phyloP scores from a whole-genome alignment of 2,329 filamentous ascomycete species.

The Phaeophleospora eucalypticola region DNA sequence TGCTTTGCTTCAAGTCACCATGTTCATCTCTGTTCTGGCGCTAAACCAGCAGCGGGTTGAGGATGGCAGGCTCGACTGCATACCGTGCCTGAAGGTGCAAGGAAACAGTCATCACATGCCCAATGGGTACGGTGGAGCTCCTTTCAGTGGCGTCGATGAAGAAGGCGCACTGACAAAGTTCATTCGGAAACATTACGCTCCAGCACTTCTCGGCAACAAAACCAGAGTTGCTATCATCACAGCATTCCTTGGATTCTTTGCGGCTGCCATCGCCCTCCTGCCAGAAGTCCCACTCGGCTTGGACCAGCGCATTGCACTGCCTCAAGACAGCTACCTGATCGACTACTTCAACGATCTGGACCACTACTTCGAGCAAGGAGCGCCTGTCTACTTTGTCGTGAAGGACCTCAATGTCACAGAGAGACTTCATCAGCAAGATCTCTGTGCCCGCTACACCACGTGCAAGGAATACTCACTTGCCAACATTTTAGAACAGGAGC shows the following conservation, averaged over 20 bases:
- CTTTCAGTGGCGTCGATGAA: constrained; percentile 68
- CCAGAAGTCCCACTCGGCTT: constrained; percentile 82
- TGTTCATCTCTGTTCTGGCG: constrained; percentile 89
- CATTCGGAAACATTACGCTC: constrained; percentile 86
- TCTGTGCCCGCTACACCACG: constrained; percentile 87
- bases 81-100: constrained; percentile 81
- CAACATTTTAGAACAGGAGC: constrained; percentile 89
- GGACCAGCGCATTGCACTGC: constrained; percentile 91
- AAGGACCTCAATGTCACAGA: constrained; percentile 74
- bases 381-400: constrained; percentile 94
- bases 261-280: constrained; percentile 76
- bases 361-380: constrained; percentile 83
- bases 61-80: constrained; percentile 80
- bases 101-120: constrained; percentile 62
- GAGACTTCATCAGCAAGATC: constrained; percentile 70
- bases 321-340: constrained; percentile 90
- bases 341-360: constrained; percentile 96
- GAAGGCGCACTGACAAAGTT: constrained; percentile 81
- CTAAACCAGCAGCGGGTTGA: constrained; percentile 91
- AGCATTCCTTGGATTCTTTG: constrained; percentile 81
- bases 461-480: constrained; percentile 80
- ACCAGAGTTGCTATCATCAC: constrained; percentile 72
- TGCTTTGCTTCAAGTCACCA: constrained; percentile 90
- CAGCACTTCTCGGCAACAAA: constrained; percentile 72
- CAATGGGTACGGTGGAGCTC: constrained; percentile 58